Evolutionary conservation across 1,284 basidiomycete species (phyloP).

Genomic region (Ceratobasidium sp.): DNA sequence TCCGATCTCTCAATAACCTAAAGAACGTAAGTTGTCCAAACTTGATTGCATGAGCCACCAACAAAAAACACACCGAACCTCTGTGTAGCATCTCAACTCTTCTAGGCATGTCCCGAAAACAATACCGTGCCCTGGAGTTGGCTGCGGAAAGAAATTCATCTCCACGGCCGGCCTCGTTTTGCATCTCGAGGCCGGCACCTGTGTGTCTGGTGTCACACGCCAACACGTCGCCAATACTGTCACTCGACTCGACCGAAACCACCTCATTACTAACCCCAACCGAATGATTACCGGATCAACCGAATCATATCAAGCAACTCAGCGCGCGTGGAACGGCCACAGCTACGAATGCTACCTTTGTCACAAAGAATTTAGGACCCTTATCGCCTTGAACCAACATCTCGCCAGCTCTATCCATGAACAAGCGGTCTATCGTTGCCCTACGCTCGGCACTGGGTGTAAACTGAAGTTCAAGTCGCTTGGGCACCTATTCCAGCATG

Average conservation of each 20-base stretch:
- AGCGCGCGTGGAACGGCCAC: slow-evolving; percentile 60
- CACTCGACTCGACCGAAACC: slow-evolving; percentile 1
- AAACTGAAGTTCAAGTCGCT: slow-evolving; percentile 23
- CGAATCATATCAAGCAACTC: slow-evolving; percentile 54
- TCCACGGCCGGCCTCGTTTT: neutral
- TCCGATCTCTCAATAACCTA: slow-evolving; percentile 8
- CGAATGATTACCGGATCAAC: slow-evolving; percentile 33
- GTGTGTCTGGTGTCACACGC: slow-evolving; percentile 19
- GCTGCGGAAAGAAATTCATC: slow-evolving; percentile 20
- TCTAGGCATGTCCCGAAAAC: slow-evolving; percentile 20
- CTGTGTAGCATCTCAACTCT: slow-evolving; percentile 26
- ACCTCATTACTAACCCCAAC: slow-evolving; percentile 32
- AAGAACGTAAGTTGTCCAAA: slow-evolving; percentile 15
- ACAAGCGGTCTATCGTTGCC: slow-evolving; percentile 59
- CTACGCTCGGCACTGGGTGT: slow-evolving; percentile 52
- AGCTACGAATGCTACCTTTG: slow-evolving; percentile 68
- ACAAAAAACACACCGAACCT: neutral
- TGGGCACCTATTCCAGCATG: slow-evolving; percentile 39
- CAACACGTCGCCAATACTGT: slow-evolving; percentile 6
- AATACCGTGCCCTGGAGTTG: slow-evolving; percentile 12
- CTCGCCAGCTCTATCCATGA: slow-evolving; percentile 61
- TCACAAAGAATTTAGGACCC: slow-evolving; percentile 56
- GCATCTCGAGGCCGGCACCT: slow-evolving; percentile 29
- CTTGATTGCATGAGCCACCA: too few species aligned
- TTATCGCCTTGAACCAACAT: slow-evolving; percentile 63